Conservation (phyloP, 331 rosid species). For the Stylosanthes scabra region DNA sequence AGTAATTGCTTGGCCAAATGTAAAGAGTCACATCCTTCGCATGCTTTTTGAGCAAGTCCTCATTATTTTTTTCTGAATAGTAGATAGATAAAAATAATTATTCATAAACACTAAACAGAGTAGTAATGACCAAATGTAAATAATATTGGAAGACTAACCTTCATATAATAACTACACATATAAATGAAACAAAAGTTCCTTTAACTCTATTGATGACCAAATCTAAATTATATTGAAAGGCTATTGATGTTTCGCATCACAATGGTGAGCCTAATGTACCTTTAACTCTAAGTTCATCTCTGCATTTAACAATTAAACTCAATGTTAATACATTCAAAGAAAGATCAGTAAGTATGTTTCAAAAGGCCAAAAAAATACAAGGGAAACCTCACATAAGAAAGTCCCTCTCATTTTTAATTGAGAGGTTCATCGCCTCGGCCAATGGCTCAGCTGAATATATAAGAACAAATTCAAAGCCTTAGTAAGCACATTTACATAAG, state of each 20-base stretch:
- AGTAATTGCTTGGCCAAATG: too few species aligned
- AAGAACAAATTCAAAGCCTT: constrained; percentile 16
- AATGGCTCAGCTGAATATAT: constrained; percentile 46
- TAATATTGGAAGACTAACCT: too few species aligned
- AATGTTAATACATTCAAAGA: constrained; percentile 22
- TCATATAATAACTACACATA: too few species aligned
- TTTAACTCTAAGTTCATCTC: constrained; percentile 85
- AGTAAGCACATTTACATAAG: neutral
- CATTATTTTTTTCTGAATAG: too few species aligned
- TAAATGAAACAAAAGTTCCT: too few species aligned
- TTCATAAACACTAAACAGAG: too few species aligned
- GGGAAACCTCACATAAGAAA: neutral
- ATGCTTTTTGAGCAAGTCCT: too few species aligned
- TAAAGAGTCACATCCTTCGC: too few species aligned
- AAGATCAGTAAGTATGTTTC: constrained; percentile 21
- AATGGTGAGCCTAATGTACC: constrained; percentile 52
- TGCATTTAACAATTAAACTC: constrained; percentile 50
- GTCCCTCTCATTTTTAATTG: constrained; percentile 35
- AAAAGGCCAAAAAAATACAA: constrained; percentile 16
- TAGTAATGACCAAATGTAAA: too few species aligned
- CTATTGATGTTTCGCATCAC: constrained; percentile 16
- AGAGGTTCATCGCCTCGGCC: constrained; percentile 35
- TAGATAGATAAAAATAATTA: too few species aligned
- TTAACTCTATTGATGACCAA: too few species aligned
- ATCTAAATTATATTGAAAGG: too few species aligned